Base-by-base conservation (phyloP, 345 rosid genomes). In the Anacardium occidentale region DNA sequence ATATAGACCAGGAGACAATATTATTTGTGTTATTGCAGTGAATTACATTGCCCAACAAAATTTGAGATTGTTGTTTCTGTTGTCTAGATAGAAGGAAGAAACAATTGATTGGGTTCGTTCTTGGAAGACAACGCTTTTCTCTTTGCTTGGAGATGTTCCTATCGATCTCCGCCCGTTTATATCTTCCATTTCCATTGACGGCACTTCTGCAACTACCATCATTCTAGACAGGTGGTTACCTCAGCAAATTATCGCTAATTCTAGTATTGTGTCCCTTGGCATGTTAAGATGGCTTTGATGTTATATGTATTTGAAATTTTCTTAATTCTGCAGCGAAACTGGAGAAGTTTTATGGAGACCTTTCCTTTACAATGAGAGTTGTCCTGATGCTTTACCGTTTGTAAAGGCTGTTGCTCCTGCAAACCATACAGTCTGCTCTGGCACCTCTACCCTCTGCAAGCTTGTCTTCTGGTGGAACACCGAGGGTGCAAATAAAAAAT, bases 381-480 rank as follows among this genome's bases (percentile, higher is more conserved):
- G 88, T 48, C 82, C 86, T 17, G 92, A 91, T 77, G 93, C 97
- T 50, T 83, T 94, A 70, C 89, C 88, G 2, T 69, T 65, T 59
- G 91, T 90, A 10, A 89, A 85, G 82, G 89, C 95, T 44, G 82
- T 92, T 64, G 97, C 97, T 62, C 97, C 98, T 29, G 73, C 51
- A n/a, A 92, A 86, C 86, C 98, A 92, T 74, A 92, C 97, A 0
- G 97, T 94, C 64, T 92, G 97, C 83, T 87, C 97, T 11, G 92
- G 86, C 66, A 82, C 97, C 22, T 94, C 97, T 55, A 92, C 97
- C 52, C 77, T 94, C 42, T 94, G 98, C 84, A 94, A 94, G 77
- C 97, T 92, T 24, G 91, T 92, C 45, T 88, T 95, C 3, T 92
- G 98, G 97, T 94, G 98, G 97, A 88, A 83, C 62, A 76, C 40